Conservation (phyloP, 768 basidiomycete species). For the Ephemerocybe angulata region DNA sequence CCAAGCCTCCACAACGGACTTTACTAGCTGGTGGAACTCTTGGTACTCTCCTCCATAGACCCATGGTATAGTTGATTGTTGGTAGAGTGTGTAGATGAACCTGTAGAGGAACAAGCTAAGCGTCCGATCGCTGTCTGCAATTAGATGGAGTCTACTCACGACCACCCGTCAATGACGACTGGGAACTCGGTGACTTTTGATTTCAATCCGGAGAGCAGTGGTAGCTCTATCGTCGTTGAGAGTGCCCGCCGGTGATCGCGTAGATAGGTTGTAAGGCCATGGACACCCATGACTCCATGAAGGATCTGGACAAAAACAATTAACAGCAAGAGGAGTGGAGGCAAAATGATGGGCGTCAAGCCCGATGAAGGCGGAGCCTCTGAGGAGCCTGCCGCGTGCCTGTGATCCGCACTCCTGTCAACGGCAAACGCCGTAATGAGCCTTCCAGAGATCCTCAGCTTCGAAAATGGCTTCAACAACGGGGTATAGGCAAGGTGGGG, state of each 20-base stretch:
- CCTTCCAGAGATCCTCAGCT: slow-evolving; percentile 18
- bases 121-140: slow-evolving; percentile 10
- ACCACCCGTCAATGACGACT: slow-evolving; percentile 81
- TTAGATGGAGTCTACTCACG: slow-evolving; percentile 51
- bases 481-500: slow-evolving; percentile 21
- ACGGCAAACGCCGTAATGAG: slow-evolving; percentile 2
- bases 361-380: slow-evolving; percentile 18
- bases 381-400: background rate
- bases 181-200: slow-evolving; percentile 31
- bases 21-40: slow-evolving; percentile 48
- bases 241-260: slow-evolving; percentile 45
- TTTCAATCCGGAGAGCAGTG: slow-evolving; percentile 13
- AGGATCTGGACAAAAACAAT: too few species aligned
- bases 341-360: too few species aligned
- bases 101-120: slow-evolving; percentile 32
- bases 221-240: slow-evolving; percentile 29
- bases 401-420: slow-evolving; percentile 3
- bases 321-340: too few species aligned
- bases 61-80: slow-evolving; percentile 66
- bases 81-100: slow-evolving; percentile 70
- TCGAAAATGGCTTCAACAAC: slow-evolving; percentile 27
- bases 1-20: slow-evolving; percentile 61
- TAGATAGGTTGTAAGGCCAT: slow-evolving; percentile 51
- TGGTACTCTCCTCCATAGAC: slow-evolving; percentile 82
- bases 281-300: slow-evolving; percentile 43